Base-by-base conservation (phyloP, 352 stramenopile genomes). In the Phytophthora cactorum region DNA sequence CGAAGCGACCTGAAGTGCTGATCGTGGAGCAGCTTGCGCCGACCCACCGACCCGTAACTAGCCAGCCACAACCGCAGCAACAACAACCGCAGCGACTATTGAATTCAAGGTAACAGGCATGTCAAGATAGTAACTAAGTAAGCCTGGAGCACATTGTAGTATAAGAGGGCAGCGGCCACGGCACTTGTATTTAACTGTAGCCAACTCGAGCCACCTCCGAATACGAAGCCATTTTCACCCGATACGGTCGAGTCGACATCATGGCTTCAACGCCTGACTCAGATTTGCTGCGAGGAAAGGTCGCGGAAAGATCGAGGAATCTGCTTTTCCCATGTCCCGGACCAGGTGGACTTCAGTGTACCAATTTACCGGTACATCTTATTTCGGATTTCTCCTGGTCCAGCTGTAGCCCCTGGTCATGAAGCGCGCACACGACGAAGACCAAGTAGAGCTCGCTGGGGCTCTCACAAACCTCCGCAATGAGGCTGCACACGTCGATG, bases 91-190 rank as follows among this genome's bases (percentile, higher is more conserved):
- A 78, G 52, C 64, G 54, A 66, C 28, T 75, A 75, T 73, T 78
- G 62, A 78, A 78, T 72, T 75, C 66, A 63, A 75, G 71, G 67
- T 75, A 73, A 66, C 45, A 75, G 70, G 61, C 70, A 72, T 75
- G 70, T 75, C 65, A 72, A 22, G 61, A 77, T 74, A 74, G 70
- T 77, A 77, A 74, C 43, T 77, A 74, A 74, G 51, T 77, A 77
- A 77, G 60, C 65, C 70, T 74, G 65, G 70, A 71, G 70, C 61
- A 73, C 52, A 77, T 62, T 74, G 69, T 77, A 77, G 59, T 74
- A 77, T 74, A 74, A 74, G 60, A 74, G 58, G 57, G 63, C 56
- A 63, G 57, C 52, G 68, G 57, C 34, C 44, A 50, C 49, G 53
- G 50, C 50, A 59, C 41, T 62, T 76, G 68, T 76, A 72, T 74